Percentiles rank a stretch among this genome's conserved stretches.
Evolutionary conservation across 768 basidiomycete genomes (phyloP).

Genomic region (Phylloporus sp.): DNA sequence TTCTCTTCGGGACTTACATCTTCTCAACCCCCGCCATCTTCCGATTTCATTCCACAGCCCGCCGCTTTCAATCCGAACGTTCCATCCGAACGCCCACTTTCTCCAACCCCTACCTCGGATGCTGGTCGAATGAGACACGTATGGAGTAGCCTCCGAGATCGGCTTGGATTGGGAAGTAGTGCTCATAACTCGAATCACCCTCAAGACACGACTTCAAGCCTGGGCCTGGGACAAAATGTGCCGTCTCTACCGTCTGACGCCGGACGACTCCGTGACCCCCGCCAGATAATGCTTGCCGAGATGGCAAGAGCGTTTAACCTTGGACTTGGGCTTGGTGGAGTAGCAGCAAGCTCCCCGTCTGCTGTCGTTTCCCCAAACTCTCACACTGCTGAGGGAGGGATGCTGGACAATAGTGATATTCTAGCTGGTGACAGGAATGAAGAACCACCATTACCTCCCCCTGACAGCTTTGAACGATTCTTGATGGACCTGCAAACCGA

Average conservation of each 20-base stretch:
- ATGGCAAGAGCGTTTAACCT: conserved; percentile 80
- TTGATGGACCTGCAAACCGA: conserved; percentile 74
- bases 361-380: conserved; percentile 1
- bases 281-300: conserved; percentile 72
- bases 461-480: conserved; percentile 80
- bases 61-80: conserved; percentile 6
- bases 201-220: conserved; percentile 4
- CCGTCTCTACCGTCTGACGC: conserved; percentile 10
- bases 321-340: conserved; percentile 49
- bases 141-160: conserved; percentile 67
- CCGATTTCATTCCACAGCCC: conserved; percentile 12
- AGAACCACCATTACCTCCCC: conserved; percentile 36
- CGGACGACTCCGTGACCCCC: conserved; percentile 40
- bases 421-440: conserved; percentile 9
- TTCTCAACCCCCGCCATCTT: conserved; percentile 21
- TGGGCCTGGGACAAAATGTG: conserved; percentile 5
- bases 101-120: conserved; percentile 39
- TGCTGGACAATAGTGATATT: conserved; percentile 3
- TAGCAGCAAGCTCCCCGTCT: conserved; percentile 10
- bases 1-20: conserved; percentile 54
- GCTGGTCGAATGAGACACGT: conserved; percentile 53
- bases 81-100: conserved; percentile 34
- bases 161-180: conserved; percentile 49
- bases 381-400: conserved; percentile 8
- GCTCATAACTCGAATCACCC: conserved; percentile 11